A percentile compares a stretch with the other conserved stretches of the same genome.
phyloP scores from a whole-genome alignment of 768 basidiomycete genomes.

The Trametes meyenii region DNA sequence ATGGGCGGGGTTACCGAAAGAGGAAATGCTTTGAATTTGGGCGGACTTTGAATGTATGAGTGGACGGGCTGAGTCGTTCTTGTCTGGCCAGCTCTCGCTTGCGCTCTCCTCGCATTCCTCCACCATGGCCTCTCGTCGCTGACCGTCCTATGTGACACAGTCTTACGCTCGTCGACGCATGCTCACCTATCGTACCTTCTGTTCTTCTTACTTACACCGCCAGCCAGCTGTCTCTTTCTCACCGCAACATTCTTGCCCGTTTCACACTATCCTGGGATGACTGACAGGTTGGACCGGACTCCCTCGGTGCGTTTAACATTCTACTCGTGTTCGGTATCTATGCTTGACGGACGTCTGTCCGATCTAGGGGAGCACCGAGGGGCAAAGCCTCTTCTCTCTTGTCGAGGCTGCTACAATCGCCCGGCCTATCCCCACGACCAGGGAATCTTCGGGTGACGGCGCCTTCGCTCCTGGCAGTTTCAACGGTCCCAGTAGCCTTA shows the following conservation, averaged over 20 bases:
- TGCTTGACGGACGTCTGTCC: neutral
- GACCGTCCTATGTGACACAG: constrained; percentile 18
- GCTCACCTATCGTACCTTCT: constrained; percentile 2
- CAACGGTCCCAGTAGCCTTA: constrained; percentile 32
- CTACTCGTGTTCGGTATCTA: neutral
- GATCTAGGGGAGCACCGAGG: constrained; percentile 2
- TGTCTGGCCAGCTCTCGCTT: constrained; percentile 10
- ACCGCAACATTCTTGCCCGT: constrained; percentile 8
- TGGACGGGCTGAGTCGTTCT: constrained; percentile 9
- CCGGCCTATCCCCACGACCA: constrained; percentile 15
- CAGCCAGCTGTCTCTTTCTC: neutral
- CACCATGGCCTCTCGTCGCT: constrained; percentile 22
- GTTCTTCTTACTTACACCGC: neutral
- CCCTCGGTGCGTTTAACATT: constrained; percentile 7
- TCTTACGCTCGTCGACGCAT: constrained; percentile 8
- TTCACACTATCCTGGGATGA: constrained; percentile 8
- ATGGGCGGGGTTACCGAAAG: constrained; percentile 10
- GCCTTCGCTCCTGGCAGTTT: constrained; percentile 21
- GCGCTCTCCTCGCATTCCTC: constrained; percentile 18
- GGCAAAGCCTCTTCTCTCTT: constrained; percentile 21
- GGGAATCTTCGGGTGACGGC: constrained; percentile 11
- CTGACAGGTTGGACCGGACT: constrained; percentile 16
- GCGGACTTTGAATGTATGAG: constrained; percentile 23
- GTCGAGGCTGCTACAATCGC: constrained; percentile 22
- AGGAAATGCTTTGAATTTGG: constrained; percentile 21